These are phyloP conservation scores for Lobulomyces angularis DNA, from an alignment of 192 early-diverging fungal genomes.

Conservation along the genomic window DNA sequence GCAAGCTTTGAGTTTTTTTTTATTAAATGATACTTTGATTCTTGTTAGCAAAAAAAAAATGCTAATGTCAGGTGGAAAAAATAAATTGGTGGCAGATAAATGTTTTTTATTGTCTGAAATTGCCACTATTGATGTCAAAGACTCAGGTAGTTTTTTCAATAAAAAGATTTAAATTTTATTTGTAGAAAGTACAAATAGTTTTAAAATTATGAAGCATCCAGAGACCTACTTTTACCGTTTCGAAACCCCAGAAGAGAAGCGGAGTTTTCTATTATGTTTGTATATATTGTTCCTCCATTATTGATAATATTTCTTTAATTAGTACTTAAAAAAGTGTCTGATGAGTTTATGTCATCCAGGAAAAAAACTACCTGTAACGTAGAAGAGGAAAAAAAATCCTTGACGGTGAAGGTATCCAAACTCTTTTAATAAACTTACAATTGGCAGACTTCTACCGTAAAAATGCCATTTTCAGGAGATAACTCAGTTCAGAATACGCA, in stretches of 20 bases:
- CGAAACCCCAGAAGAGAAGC: slow-evolving; percentile 60
- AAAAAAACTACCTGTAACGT: too few relatives aligned
- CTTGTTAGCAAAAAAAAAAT: slow-evolving; percentile 69
- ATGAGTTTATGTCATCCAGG: slow-evolving; percentile 36
- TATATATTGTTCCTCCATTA: too few relatives aligned
- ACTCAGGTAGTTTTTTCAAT: slow-evolving; percentile 43
- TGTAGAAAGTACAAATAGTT: slow-evolving; percentile 61
- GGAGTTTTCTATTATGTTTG: slow-evolving; percentile 41
- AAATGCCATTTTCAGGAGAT: too few relatives aligned
- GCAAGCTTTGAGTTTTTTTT: slow-evolving; percentile 64
- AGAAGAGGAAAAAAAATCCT: slow-evolving; percentile 15
- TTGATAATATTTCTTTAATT: too few relatives aligned
- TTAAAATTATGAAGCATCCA: slow-evolving; percentile 75
- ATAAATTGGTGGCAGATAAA: slow-evolving; percentile 66
- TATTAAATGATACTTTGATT: slow-evolving; percentile 77
- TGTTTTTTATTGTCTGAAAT: slow-evolving; percentile 69
- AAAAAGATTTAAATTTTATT: background rate
- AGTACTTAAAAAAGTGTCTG: slow-evolving; percentile 40
- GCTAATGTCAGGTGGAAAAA: slow-evolving; percentile 49
- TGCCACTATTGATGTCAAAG: slow-evolving; percentile 71
- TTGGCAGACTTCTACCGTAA: too few relatives aligned
- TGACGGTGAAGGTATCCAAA: background rate
- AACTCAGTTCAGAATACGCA: too few relatives aligned
- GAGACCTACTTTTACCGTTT: slow-evolving; percentile 64
- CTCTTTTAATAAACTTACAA: background rate